Evolutionary conservation across 345 rosid species (phyloP).

Genomic region (Conringia planisiliqua): DNA sequence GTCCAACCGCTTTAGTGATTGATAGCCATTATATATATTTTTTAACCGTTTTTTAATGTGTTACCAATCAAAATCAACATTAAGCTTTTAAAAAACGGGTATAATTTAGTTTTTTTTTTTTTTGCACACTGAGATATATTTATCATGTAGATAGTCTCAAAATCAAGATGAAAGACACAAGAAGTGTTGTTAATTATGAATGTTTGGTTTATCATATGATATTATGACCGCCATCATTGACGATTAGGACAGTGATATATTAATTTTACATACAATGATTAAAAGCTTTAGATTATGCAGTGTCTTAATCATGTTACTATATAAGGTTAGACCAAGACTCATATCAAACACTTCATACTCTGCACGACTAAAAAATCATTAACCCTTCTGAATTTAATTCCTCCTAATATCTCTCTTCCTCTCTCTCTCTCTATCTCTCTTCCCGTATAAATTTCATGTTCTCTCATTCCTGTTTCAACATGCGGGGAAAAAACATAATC

Average conservation of each 20-base stretch:
- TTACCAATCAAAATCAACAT: too few species aligned
- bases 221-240: neutral
- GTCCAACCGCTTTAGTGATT: too few species aligned
- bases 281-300: conserved; percentile 3
- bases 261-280: neutral
- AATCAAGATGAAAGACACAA: neutral
- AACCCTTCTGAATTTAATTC: too few species aligned
- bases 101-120: neutral
- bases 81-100: neutral
- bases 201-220: neutral
- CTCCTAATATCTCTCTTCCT: neutral
- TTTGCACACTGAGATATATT: neutral
- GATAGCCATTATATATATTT: too few species aligned
- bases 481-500: neutral
- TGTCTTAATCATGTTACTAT: conserved; percentile 2
- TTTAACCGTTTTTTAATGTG: too few species aligned
- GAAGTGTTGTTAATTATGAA: neutral
- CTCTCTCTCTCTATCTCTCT: neutral
- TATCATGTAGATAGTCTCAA: neutral
- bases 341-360: conserved; percentile 6
- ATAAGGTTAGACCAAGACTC: neutral
- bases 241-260: neutral
- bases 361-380: neutral
- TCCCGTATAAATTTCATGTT: neutral
- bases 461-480: neutral